Evolutionary conservation across 192 early-diverging fungal genomes (phyloP).

Genomic region (Coemansia sp.): DNA sequence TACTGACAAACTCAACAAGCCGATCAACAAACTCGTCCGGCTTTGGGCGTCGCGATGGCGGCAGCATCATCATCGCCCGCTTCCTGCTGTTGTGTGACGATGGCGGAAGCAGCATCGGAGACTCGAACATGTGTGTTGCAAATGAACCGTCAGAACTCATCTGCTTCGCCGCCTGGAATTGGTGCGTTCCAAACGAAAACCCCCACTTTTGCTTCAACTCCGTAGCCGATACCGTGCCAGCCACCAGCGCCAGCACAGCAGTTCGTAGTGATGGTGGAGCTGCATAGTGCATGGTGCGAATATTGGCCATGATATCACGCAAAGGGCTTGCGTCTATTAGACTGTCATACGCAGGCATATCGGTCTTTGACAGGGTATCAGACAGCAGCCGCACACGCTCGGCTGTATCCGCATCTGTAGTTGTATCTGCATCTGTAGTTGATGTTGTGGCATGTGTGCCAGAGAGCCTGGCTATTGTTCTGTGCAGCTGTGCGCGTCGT

Average conservation of each 20-base stretch:
- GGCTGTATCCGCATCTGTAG: background rate
- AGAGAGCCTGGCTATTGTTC: slow-evolving; percentile 1
- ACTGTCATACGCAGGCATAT: background rate
- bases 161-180: slow-evolving; percentile 19
- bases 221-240: slow-evolving; percentile 11
- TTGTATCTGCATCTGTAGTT: too few relatives aligned
- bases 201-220: slow-evolving; percentile 26
- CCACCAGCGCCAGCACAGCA: slow-evolving; percentile 25
- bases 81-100: background rate
- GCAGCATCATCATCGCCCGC: slow-evolving; percentile 3
- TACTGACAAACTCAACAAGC: slow-evolving; percentile 9
- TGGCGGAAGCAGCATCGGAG: background rate
- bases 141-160: slow-evolving; percentile 16
- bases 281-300: slow-evolving; percentile 18
- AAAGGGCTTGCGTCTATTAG: background rate
- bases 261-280: slow-evolving; percentile 12
- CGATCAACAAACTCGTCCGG: slow-evolving; percentile 6
- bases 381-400: slow-evolving; percentile 22
- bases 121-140: background rate
- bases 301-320: slow-evolving; percentile 18
- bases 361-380: slow-evolving; percentile 14
- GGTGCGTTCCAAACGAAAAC: slow-evolving; percentile 26
- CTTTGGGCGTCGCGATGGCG: slow-evolving; percentile 22
- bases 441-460: background rate
- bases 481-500: slow-evolving; percentile 21